phyloP scores from a whole-genome alignment of 2,329 filamentous ascomycete genomes.

The Exophiala calicioides region DNA sequence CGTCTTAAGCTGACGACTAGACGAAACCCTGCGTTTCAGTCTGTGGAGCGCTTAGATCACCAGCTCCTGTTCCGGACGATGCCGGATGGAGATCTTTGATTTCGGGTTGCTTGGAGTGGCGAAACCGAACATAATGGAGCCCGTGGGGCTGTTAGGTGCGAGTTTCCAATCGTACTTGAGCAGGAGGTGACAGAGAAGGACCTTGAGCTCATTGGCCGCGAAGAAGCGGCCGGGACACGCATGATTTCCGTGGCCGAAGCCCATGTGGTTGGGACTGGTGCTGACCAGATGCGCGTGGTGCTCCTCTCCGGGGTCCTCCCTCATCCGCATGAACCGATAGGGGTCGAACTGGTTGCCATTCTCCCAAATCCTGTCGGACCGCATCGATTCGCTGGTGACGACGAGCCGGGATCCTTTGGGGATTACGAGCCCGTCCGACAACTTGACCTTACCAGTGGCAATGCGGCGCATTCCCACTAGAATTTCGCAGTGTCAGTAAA shows the following conservation, averaged over 20 bases:
- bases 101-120: too few relatives aligned
- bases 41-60: too few relatives aligned
- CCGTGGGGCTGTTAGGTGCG: too few relatives aligned
- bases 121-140: too few relatives aligned
- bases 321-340: constrained; percentile 38
- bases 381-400: not conserved
- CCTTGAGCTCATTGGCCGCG: constrained; percentile 36
- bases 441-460: not conserved
- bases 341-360: constrained; percentile 29
- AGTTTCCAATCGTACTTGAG: constrained; percentile 36
- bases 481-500: constrained; percentile 32
- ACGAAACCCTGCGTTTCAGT: too few relatives aligned
- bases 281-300: constrained; percentile 36
- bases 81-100: too few relatives aligned
- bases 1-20: too few relatives aligned
- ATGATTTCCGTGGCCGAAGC: constrained; percentile 42
- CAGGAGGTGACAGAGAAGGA: constrained; percentile 34
- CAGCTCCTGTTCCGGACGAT: too few relatives aligned
- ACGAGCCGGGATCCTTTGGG: not conserved
- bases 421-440: not conserved
- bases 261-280: constrained; percentile 35
- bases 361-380: constrained; percentile 8
- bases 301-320: constrained; percentile 36
- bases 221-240: constrained; percentile 40
- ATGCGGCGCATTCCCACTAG: not conserved